These are phyloP conservation scores for Leccinum pachyderme DNA, from an alignment of 1,284 basidiomycete species.

Conservation along the genomic window DNA sequence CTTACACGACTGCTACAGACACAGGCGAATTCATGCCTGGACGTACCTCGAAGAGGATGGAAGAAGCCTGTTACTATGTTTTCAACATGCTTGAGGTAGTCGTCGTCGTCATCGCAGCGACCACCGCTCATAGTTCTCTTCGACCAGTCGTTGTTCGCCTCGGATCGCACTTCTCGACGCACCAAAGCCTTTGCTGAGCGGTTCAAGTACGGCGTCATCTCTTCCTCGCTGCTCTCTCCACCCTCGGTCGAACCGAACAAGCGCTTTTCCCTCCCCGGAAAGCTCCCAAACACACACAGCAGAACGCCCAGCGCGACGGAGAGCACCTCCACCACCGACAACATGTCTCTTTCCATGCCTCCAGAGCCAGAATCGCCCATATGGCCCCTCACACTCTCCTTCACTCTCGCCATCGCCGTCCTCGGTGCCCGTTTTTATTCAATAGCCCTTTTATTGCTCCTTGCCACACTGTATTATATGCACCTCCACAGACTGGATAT, in stretches of 20 bases:
- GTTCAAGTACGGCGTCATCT: constrained; percentile 85
- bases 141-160: constrained; percentile 30
- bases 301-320: constrained; percentile 40
- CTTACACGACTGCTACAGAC: constrained; percentile 39
- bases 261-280: constrained; percentile 44
- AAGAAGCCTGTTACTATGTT: constrained; percentile 27
- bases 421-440: constrained; percentile 49
- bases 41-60: constrained; percentile 26
- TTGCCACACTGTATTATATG: constrained; percentile 42
- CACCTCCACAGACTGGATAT: constrained; percentile 35
- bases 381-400: constrained; percentile 40
- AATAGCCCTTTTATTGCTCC: constrained; percentile 43
- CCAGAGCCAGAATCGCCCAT: constrained; percentile 35
- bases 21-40: constrained; percentile 54
- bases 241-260: constrained; percentile 36
- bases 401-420: constrained; percentile 42
- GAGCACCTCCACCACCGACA: constrained; percentile 21
- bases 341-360: constrained; percentile 27
- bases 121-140: constrained; percentile 19
- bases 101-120: constrained; percentile 7
- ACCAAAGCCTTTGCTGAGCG: constrained; percentile 63
- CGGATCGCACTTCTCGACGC: constrained; percentile 20
- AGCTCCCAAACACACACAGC: constrained; percentile 37
- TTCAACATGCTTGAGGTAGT: constrained; percentile 28
- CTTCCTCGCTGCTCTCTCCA: constrained; percentile 68